A percentile compares a stretch with the other conserved stretches of the same genome.
These are phyloP conservation scores for Noccaea bulbosa DNA, from an alignment of 345 rosid species.

Conservation along the genomic window DNA sequence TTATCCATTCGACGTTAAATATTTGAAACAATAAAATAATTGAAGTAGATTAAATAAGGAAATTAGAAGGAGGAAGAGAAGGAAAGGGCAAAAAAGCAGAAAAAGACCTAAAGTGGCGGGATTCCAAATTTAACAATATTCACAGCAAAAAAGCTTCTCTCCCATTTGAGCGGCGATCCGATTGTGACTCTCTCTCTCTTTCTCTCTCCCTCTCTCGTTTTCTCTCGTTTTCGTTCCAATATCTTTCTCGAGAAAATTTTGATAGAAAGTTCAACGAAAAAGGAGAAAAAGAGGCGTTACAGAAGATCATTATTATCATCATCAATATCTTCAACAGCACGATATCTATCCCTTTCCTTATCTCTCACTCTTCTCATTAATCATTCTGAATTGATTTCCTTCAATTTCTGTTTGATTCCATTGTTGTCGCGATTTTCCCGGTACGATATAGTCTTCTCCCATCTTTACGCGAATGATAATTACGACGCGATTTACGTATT, in stretches of 20 bases:
- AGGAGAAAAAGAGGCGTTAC: slow-evolving; percentile 8
- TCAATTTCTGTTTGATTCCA: slow-evolving; percentile 19
- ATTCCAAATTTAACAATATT: slow-evolving; percentile 53
- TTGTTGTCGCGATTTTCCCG: slow-evolving; percentile 28
- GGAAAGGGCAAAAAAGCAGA: slow-evolving; percentile 29
- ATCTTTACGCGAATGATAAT: slow-evolving; percentile 13
- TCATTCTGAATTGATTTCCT: slow-evolving; percentile 21
- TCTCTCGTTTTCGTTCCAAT: slow-evolving; percentile 29
- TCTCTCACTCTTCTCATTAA: slow-evolving; percentile 32
- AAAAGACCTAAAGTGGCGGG: slow-evolving; percentile 57
- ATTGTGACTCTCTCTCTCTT: slow-evolving; percentile 51
- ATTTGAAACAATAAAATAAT: neutral
- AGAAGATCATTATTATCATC: neutral
- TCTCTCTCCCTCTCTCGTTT: slow-evolving; percentile 26
- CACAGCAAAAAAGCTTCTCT: slow-evolving; percentile 43
- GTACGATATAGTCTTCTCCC: slow-evolving; percentile 1
- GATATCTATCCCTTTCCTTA: slow-evolving; percentile 42
- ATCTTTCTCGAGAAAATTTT: slow-evolving; percentile 47
- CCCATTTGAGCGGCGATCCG: slow-evolving; percentile 71
- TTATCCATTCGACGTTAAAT: slow-evolving; percentile 26
- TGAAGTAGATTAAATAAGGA: neutral
- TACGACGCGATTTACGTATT: slow-evolving; percentile 23
- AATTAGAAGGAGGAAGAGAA: neutral
- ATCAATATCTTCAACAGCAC: slow-evolving; percentile 41
- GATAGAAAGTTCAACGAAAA: slow-evolving; percentile 32